phyloP scores from a whole-genome alignment of 371 early-diverging fungal genomes.

The Cokeromyces recurvatus region DNA sequence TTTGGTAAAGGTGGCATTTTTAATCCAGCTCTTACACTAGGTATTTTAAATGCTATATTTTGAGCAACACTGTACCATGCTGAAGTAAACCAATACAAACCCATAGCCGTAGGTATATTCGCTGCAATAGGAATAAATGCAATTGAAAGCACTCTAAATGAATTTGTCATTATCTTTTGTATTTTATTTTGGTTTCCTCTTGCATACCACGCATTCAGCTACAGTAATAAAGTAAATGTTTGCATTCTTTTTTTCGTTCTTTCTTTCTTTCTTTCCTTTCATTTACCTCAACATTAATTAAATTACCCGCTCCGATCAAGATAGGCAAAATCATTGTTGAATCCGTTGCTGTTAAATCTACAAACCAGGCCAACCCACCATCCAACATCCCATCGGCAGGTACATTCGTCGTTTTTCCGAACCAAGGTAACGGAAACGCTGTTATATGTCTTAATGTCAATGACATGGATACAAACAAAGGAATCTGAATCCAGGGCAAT shows the following conservation, averaged over 20 bases:
- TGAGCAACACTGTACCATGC: slow-evolving; percentile 57
- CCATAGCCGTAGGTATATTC: slow-evolving; percentile 64
- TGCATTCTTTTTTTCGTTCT: not conserved
- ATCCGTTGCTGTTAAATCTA: slow-evolving; percentile 65
- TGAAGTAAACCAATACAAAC: slow-evolving; percentile 63
- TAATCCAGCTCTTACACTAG: slow-evolving; percentile 23
- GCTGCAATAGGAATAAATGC: slow-evolving; percentile 66
- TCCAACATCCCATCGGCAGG: slow-evolving; percentile 48
- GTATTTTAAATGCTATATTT: slow-evolving; percentile 49
- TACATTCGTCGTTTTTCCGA: slow-evolving; percentile 28
- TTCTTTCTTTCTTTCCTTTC: not conserved
- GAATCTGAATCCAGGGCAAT: slow-evolving; percentile 73
- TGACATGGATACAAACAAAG: slow-evolving; percentile 70
- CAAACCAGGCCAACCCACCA: slow-evolving; percentile 69
- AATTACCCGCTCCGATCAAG: slow-evolving; percentile 61
- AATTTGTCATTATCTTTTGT: slow-evolving; percentile 47
- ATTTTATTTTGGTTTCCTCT: slow-evolving; percentile 35
- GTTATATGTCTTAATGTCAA: slow-evolving; percentile 66
- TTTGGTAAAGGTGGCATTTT: slow-evolving; percentile 17
- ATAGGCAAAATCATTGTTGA: slow-evolving; percentile 71
- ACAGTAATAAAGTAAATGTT: not conserved
- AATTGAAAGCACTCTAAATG: slow-evolving; percentile 56
- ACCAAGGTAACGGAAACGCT: slow-evolving; percentile 57
- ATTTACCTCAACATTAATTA: slow-evolving; percentile 68
- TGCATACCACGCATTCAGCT: slow-evolving; percentile 51